These are phyloP conservation scores for Phyllosticta citribraziliensis DNA, from an alignment of 2,329 filamentous ascomycete species.

Conservation along the genomic window DNA sequence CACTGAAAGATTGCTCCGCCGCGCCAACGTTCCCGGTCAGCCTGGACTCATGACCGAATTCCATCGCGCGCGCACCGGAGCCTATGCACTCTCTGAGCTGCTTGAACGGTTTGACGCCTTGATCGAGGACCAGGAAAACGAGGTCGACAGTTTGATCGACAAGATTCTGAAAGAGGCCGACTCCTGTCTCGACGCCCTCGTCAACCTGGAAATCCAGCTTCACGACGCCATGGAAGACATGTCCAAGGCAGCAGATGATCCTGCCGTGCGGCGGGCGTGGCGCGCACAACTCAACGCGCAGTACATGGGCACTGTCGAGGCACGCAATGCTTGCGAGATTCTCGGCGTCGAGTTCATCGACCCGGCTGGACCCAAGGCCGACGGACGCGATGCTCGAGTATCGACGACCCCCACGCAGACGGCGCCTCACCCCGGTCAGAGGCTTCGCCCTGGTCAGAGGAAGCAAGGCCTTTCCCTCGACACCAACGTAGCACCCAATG, in stretches of 20 bases:
- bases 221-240: conserved; percentile 7
- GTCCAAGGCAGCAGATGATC: conserved; percentile 28
- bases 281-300: conserved; percentile 50
- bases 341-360: conserved; percentile 34
- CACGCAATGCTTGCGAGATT: conserved; percentile 48
- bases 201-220: conserved; percentile 15
- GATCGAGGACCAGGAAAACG: conserved; percentile 41
- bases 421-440: conserved; percentile 4
- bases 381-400: neutral
- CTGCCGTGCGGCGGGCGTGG: conserved; percentile 47
- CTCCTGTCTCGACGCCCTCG: conserved; percentile 25
- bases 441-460: neutral
- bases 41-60: conserved; percentile 38
- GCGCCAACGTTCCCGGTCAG: conserved; percentile 5
- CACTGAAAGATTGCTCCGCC: conserved; percentile 4
- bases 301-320: conserved; percentile 48
- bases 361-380: neutral
- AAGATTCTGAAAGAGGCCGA: conserved; percentile 27
- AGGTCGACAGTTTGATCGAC: conserved; percentile 28
- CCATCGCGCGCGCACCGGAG: conserved; percentile 1
- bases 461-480: conserved; percentile 3
- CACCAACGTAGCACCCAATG: conserved; percentile 28
- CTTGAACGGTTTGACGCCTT: conserved; percentile 41
- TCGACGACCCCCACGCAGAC: conserved; percentile 10
- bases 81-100: conserved; percentile 40